These are phyloP conservation scores for Dictyophora rubrovolvata DNA, from an alignment of 768 basidiomycete species.

Conservation along the genomic window DNA sequence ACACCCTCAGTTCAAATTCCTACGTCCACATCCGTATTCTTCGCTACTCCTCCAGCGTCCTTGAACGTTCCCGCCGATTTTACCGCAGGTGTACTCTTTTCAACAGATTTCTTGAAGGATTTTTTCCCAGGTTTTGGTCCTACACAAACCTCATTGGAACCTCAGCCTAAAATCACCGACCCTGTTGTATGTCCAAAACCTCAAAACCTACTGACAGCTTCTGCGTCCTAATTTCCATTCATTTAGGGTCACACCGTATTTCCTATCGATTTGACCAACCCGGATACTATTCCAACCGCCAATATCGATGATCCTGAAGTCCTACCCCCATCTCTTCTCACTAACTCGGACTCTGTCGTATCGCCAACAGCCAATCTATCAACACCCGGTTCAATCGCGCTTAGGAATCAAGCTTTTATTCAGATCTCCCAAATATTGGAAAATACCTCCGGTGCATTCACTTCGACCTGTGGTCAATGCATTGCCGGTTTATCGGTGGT, in stretches of 20 bases:
- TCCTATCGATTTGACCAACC: conserved; percentile 11
- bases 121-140: conserved; percentile 10
- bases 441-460: neutral
- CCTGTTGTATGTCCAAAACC: neutral
- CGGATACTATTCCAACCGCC: conserved; percentile 11
- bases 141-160: conserved; percentile 6
- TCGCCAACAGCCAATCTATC: conserved; percentile 2
- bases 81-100: neutral
- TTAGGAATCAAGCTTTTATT: neutral
- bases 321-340: conserved; percentile 9
- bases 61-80: neutral
- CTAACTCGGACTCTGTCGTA: neutral
- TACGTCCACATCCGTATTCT: neutral
- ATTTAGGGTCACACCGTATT: conserved; percentile 1
- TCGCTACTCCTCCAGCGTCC: neutral
- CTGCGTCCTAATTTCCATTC: neutral
- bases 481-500: conserved; percentile 1
- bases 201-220: neutral
- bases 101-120: conserved; percentile 1
- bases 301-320: conserved; percentile 8
- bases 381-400: conserved; percentile 4
- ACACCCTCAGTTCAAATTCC: too few relatives aligned
- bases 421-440: conserved; percentile 7
- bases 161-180: conserved; percentile 11
- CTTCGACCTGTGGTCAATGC: conserved; percentile 6